Percentiles rank a stretch among this genome's conserved stretches.
phyloP scores from a whole-genome alignment of 495 filamentous ascomycete genomes.

The Penicillium antarcticum region DNA sequence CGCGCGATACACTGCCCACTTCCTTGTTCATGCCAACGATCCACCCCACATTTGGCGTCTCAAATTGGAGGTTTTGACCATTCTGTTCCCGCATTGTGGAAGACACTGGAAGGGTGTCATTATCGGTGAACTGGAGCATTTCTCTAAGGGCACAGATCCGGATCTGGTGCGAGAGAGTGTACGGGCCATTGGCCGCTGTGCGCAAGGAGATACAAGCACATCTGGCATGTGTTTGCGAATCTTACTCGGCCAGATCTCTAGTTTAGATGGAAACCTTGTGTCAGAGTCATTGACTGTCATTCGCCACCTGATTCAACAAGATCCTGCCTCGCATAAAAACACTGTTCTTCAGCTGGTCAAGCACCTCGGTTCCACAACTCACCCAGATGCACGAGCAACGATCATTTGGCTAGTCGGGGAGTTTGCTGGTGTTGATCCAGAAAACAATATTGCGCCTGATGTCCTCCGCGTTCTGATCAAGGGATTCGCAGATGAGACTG shows the following conservation, averaged over 20 bases:
- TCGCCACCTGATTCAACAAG: constrained; percentile 90
- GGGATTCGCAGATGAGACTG: constrained; percentile 77
- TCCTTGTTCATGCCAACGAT: constrained; percentile 78
- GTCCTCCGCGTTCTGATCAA: constrained; percentile 87
- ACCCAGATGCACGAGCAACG: constrained; percentile 80
- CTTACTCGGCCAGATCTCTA: constrained; percentile 79
- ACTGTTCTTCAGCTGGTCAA: constrained; percentile 92
- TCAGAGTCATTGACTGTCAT: constrained; percentile 91
- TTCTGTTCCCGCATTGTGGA: constrained; percentile 82
- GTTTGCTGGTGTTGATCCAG: constrained; percentile 73
- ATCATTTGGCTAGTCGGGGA: constrained; percentile 98
- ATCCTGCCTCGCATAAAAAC: constrained; percentile 67
- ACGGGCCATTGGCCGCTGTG: constrained; percentile 87
- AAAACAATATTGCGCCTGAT: constrained; percentile 87
- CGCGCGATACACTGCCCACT: constrained; percentile 79
- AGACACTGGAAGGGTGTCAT: constrained; percentile 77
- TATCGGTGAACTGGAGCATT: constrained; percentile 88
- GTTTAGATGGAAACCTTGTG: constrained; percentile 78
- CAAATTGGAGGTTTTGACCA: constrained; percentile 84
- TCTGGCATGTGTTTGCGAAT: constrained; percentile 75
- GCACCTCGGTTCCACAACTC: constrained; percentile 79
- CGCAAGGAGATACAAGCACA: constrained; percentile 68
- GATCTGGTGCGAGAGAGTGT: constrained; percentile 83
- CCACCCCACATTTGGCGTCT: constrained; percentile 80
- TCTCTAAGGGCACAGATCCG: constrained; percentile 72